Evolutionary conservation across 2,329 filamentous ascomycete genomes (phyloP).

Genomic region (Ophiostoma ips): DNA sequence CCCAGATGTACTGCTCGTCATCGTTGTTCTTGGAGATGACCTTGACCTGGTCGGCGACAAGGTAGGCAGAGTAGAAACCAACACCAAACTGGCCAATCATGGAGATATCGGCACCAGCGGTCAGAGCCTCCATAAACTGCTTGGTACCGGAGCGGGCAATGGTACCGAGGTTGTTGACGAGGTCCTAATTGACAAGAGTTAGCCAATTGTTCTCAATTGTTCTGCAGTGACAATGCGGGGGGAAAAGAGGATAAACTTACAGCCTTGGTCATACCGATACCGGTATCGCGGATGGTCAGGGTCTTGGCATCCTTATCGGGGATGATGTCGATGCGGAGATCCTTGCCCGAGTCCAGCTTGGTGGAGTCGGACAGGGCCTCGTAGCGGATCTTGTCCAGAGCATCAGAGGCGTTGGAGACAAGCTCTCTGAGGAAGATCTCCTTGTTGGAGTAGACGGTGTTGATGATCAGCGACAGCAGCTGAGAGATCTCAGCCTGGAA

Average conservation of each 20-base stretch:
- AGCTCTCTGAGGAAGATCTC: conserved; percentile 99
- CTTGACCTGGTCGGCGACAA: conserved; percentile 90
- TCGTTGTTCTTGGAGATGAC: conserved; percentile 99
- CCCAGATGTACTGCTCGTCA: conserved; percentile 99
- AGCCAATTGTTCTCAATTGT: no score
- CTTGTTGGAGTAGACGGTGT: conserved; percentile 99
- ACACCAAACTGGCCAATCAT: conserved; percentile 99
- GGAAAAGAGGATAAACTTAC: conserved; percentile 41
- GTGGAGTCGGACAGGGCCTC: conserved; percentile 91
- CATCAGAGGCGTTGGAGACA: conserved; percentile 97
- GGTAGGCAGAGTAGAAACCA: conserved; percentile 99
- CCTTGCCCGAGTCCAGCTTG: conserved; percentile 96
- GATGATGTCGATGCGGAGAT: conserved; percentile 97
- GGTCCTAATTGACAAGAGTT: conserved; percentile 52
- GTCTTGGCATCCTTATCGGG: conserved; percentile 97
- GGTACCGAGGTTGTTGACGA: conserved; percentile 99
- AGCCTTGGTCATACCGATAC: conserved; percentile 99
- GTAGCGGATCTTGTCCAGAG: conserved; percentile 99
- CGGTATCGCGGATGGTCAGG: conserved; percentile 89
- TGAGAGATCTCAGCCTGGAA: conserved; percentile 99
- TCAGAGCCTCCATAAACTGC: conserved; percentile 99
- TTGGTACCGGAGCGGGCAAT: conserved; percentile 99
- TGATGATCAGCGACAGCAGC: conserved; percentile 98
- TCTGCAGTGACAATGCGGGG: no score
- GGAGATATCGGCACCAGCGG: conserved; percentile 95